Evolutionary conservation across 2,329 filamentous ascomycete genomes (phyloP).

Genomic region (Aureobasidium subglaciale): DNA sequence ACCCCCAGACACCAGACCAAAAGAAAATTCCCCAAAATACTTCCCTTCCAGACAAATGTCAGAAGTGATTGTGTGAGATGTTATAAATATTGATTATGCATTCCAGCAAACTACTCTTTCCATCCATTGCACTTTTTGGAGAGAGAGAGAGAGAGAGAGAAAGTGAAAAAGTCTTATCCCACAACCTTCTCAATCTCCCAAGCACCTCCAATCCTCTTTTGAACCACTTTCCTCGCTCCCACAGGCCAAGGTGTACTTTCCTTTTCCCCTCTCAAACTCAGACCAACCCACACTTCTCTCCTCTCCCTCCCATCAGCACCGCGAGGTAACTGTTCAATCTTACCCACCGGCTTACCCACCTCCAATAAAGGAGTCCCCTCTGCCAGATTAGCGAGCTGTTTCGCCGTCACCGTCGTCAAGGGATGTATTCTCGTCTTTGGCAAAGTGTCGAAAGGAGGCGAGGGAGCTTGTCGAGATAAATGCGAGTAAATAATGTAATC

Average conservation of each 20-base stretch:
- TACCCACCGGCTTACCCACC: slow-evolving; percentile 87
- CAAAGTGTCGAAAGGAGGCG: slow-evolving; percentile 33
- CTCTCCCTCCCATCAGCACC: slow-evolving; percentile 41
- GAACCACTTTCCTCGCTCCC: slow-evolving; percentile 16
- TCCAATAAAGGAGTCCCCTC: slow-evolving; percentile 77
- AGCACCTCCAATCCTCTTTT: slow-evolving; percentile 15
- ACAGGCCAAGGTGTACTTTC: slow-evolving; percentile 66
- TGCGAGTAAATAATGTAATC: slow-evolving; percentile 83
- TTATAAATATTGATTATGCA: too few species aligned
- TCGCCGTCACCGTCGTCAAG: slow-evolving; percentile 68
- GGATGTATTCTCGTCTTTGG: slow-evolving; percentile 82
- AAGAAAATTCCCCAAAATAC: too few species aligned
- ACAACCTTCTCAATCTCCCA: slow-evolving; percentile 17
- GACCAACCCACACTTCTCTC: slow-evolving; percentile 77
- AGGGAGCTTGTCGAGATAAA: slow-evolving; percentile 61
- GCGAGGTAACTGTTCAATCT: slow-evolving; percentile 51
- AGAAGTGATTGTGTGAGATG: too few species aligned
- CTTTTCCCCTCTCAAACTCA: slow-evolving; percentile 62
- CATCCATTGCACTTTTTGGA: too few species aligned
- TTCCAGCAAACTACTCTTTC: too few species aligned
- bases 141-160: background rate
- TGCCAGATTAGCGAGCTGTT: slow-evolving; percentile 69
- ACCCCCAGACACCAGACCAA: too few species aligned
- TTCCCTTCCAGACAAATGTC: too few species aligned
- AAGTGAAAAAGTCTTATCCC: background rate